Percentiles rank a stretch among this genome's conserved stretches.
These are phyloP conservation scores for Conoideocrella luteorostrata DNA, from an alignment of 2,329 filamentous ascomycete genomes.

Conservation along the genomic window DNA sequence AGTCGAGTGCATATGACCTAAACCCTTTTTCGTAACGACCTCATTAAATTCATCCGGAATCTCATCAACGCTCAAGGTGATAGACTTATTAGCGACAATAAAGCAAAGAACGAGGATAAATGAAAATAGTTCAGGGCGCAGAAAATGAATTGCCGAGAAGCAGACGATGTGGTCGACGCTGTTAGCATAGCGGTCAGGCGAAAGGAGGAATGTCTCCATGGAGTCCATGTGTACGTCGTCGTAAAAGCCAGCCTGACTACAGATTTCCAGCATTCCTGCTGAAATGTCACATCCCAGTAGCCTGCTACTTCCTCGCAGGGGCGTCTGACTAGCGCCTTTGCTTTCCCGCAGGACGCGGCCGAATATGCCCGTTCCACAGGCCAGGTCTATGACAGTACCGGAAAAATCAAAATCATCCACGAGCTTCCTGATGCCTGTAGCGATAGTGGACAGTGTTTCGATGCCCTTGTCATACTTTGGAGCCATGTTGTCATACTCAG, in stretches of 20 bases:
- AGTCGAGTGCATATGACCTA: neutral
- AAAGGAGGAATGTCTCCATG: neutral
- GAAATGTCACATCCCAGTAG: conserved; percentile 3
- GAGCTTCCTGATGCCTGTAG: neutral
- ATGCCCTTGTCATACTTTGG: neutral
- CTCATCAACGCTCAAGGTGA: conserved; percentile 3
- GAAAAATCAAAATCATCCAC: neutral
- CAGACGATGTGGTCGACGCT: neutral
- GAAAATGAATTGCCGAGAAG: neutral
- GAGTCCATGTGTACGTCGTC: neutral
- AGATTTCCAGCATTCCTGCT: neutral
- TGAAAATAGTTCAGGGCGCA: neutral
- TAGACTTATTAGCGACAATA: neutral
- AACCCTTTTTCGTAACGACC: neutral
- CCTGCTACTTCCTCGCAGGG: too few species aligned
- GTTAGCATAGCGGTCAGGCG: neutral
- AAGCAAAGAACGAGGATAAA: neutral
- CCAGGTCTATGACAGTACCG: conserved; percentile 1
- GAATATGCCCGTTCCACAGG: neutral
- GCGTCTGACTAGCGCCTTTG: too few species aligned
- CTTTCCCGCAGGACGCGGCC: neutral
- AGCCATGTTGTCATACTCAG: neutral
- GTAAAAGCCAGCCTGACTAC: neutral
- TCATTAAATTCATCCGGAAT: neutral
- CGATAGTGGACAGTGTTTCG: accelerated